Percentiles rank a stretch among this genome's conserved stretches.
Evolutionary conservation across 768 basidiomycete genomes (phyloP).

Genomic region (Trichaptum fuscoviolaceum): DNA sequence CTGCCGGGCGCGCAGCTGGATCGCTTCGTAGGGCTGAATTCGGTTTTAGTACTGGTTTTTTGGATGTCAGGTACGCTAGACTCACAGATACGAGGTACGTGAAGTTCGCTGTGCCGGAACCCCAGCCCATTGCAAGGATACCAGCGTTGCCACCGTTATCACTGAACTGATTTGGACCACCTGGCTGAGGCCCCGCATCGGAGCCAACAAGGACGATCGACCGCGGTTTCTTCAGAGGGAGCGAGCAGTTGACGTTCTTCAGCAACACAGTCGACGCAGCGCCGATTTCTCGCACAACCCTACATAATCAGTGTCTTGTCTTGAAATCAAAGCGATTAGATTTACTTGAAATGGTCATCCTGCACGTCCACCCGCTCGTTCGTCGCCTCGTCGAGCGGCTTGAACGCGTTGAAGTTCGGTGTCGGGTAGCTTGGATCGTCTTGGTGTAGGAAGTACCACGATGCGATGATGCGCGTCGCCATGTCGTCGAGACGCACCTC

Average conservation of each 20-base stretch:
- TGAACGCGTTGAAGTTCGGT: constrained; percentile 69
- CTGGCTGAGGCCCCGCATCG: constrained; percentile 53
- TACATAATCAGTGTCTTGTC: not conserved
- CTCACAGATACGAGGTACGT: constrained; percentile 73
- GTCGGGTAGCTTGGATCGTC: constrained; percentile 56
- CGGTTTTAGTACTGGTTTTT: constrained; percentile 1
- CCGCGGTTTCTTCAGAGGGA: constrained; percentile 57
- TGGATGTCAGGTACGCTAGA: constrained; percentile 6
- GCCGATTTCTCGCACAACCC: constrained; percentile 65
- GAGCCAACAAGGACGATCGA: constrained; percentile 55
- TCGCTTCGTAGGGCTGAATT: constrained; percentile 68
- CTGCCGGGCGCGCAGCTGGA: constrained; percentile 64
- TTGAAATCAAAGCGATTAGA: not conserved
- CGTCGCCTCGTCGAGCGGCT: constrained; percentile 40
- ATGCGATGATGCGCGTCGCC: constrained; percentile 40
- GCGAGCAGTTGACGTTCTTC: constrained; percentile 56
- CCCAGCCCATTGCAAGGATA: constrained; percentile 90
- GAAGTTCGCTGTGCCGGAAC: constrained; percentile 76
- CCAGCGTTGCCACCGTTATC: constrained; percentile 63
- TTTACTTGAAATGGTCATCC: constrained; percentile 49
- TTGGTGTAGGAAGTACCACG: constrained; percentile 64
- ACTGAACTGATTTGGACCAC: constrained; percentile 66
- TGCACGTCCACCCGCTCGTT: constrained; percentile 67
- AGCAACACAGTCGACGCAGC: constrained; percentile 69
- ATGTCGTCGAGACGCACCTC: constrained; percentile 68